phyloP scores from a whole-genome alignment of 371 early-diverging fungal species.

The Rhizomucor miehei region DNA sequence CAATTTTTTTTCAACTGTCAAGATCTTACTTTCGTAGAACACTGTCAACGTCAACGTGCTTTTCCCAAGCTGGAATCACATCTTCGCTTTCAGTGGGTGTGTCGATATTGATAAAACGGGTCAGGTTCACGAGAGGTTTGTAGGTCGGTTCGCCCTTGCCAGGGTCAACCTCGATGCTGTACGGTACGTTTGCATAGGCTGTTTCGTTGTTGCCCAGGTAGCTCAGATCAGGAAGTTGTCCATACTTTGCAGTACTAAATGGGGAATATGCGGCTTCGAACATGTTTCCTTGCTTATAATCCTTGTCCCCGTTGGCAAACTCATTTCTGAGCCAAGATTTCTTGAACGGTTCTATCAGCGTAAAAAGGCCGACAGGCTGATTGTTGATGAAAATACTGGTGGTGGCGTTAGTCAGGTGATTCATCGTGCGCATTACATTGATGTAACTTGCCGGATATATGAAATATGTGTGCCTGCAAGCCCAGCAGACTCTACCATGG shows the following conservation, averaged over 20 bases:
- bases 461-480: constrained; percentile 21
- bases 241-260: background rate
- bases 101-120: constrained; percentile 23
- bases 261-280: constrained; percentile 21
- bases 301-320: constrained; percentile 25
- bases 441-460: constrained; percentile 15
- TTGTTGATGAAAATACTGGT: constrained; percentile 31
- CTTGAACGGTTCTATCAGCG: constrained; percentile 30
- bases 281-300: constrained; percentile 30
- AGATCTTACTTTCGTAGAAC: constrained; percentile 30
- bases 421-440: too few species aligned
- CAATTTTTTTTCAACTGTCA: background rate
- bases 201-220: constrained; percentile 17
- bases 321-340: constrained; percentile 36
- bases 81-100: constrained; percentile 13
- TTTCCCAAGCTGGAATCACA: constrained; percentile 22
- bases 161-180: constrained; percentile 26
- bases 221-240: constrained; percentile 17
- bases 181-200: constrained; percentile 16
- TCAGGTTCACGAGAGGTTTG: constrained; percentile 22
- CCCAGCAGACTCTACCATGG: constrained; percentile 23
- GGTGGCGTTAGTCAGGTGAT: background rate
- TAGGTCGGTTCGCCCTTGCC: constrained; percentile 6
- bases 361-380: constrained; percentile 32
- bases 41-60: constrained; percentile 25